phyloP scores from a whole-genome alignment of 2,329 filamentous ascomycete species.

The Diaporthe caulivora region DNA sequence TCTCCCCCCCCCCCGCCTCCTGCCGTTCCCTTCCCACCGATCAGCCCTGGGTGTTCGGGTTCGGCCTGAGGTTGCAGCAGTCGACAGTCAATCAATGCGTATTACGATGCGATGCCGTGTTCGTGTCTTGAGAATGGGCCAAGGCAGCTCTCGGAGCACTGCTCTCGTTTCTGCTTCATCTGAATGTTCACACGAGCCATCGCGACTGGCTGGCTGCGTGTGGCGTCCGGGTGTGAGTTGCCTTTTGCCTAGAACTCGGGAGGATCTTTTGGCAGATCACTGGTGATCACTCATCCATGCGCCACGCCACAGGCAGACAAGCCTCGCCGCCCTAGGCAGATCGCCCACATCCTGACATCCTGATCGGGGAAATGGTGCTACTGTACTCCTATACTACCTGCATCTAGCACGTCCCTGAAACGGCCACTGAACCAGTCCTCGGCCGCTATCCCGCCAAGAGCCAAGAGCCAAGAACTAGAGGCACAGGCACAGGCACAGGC shows the following conservation, averaged over 20 bases:
- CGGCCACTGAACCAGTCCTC: conserved; percentile 24
- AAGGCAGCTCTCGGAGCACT: conserved; percentile 14
- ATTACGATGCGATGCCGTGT: not conserved
- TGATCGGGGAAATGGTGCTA: not conserved
- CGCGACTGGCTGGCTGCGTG: conserved; percentile 30
- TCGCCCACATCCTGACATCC: conserved; percentile 26
- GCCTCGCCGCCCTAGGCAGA: conserved; percentile 30
- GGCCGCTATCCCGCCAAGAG: conserved; percentile 10
- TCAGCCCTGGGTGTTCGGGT: not conserved
- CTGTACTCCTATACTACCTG: no score
- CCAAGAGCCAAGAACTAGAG: conserved; percentile 1
- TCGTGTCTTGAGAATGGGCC: conserved; percentile 10
- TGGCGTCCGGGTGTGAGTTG: not conserved
- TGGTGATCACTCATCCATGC: conserved; percentile 25
- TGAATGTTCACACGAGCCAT: not conserved
- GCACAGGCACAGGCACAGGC: no score
- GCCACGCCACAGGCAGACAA: not conserved
- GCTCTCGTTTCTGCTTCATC: conserved; percentile 36
- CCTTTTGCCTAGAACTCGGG: conserved; percentile 13
- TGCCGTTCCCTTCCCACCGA: not conserved
- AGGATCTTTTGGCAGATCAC: conserved; percentile 20
- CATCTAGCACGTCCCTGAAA: conserved; percentile 21
- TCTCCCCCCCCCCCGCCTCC: not conserved
- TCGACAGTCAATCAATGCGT: not conserved
- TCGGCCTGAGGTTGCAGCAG: not conserved